phyloP scores from a whole-genome alignment of 1,284 basidiomycete genomes.

The Moniliophthora roreri region DNA sequence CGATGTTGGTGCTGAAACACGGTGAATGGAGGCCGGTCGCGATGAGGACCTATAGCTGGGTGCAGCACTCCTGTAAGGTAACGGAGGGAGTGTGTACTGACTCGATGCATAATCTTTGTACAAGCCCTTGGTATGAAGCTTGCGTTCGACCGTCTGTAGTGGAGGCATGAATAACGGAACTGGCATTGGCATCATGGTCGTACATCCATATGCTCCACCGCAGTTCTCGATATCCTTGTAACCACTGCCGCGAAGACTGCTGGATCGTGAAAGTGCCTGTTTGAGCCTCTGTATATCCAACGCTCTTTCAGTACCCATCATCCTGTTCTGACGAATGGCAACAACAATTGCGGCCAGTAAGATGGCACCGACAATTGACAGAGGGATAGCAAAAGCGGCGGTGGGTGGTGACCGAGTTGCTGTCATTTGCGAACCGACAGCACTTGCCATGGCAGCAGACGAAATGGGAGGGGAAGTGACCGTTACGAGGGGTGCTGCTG shows the following conservation, averaged over 20 bases:
- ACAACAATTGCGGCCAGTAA: constrained; percentile 36
- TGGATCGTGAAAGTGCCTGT: constrained; percentile 2
- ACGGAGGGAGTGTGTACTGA: constrained; percentile 1
- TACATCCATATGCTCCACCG: background rate
- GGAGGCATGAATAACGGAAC: constrained; percentile 17
- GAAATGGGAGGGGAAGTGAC: background rate
- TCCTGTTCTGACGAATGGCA: constrained; percentile 25
- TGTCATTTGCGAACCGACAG: constrained; percentile 10
- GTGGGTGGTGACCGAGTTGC: constrained; percentile 28
- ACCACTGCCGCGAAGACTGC: constrained; percentile 7
- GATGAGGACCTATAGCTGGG: background rate
- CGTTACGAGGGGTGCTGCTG: background rate
- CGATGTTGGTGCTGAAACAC: no score
- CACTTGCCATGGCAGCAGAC: background rate
- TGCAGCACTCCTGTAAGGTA: background rate
- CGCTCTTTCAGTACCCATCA: constrained; percentile 15
- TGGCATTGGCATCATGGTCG: constrained; percentile 10
- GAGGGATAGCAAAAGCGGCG: constrained; percentile 44
- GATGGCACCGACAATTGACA: constrained; percentile 41
- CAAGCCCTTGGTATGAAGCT: background rate
- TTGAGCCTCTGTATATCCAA: constrained; percentile 13
- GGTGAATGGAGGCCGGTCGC: constrained; percentile 1
- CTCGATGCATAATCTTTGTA: background rate
- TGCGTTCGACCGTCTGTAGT: background rate
- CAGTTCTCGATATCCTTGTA: constrained; percentile 12